A percentile compares a stretch with the other conserved stretches of the same genome.
Evolutionary conservation across 208 protist species (phyloP).

Genomic region (Wallacemonas sp.): DNA sequence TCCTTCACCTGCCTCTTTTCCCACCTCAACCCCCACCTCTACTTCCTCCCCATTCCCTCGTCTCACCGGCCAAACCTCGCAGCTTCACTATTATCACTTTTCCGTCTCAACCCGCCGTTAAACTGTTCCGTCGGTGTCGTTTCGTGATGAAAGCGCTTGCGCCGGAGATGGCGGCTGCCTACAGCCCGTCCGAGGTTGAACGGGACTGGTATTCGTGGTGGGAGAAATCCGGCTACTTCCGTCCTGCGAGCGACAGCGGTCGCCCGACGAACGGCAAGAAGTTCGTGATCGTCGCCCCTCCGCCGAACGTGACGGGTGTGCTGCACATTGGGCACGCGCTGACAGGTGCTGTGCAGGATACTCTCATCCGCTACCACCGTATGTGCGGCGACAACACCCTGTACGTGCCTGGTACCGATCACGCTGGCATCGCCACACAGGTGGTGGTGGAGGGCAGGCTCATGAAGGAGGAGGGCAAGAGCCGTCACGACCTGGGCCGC

Average conservation of each 20-base stretch:
- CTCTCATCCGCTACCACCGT: slow-evolving; percentile 94
- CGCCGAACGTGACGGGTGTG: slow-evolving; percentile 99
- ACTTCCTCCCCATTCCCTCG: not conserved
- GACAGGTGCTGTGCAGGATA: slow-evolving; percentile 95
- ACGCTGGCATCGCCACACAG: slow-evolving; percentile 99
- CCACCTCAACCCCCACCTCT: not conserved
- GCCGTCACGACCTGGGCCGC: slow-evolving; percentile 96
- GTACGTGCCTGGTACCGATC: slow-evolving; percentile 99
- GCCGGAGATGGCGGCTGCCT: slow-evolving; percentile 87
- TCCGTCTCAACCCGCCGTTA: not conserved
- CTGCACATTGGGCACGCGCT: slow-evolving; percentile 99
- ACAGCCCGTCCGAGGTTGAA: slow-evolving; percentile 96
- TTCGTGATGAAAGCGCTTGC: slow-evolving; percentile 78
- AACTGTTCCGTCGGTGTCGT: slow-evolving; percentile 55
- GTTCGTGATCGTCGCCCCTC: slow-evolving; percentile 98
- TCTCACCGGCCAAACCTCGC: not conserved
- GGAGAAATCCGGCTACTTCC: slow-evolving; percentile 96
- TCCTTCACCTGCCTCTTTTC: not conserved
- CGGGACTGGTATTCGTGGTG: slow-evolving; percentile 98
- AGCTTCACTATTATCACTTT: not conserved
- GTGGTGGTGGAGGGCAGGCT: slow-evolving; percentile 98
- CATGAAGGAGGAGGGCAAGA: slow-evolving; percentile 77
- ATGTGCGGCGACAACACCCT: slow-evolving; percentile 97
- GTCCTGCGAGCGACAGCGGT: slow-evolving; percentile 76
- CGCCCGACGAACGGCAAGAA: slow-evolving; percentile 58